These are phyloP conservation scores for Penicillium steckii DNA, from an alignment of 495 filamentous ascomycete species.

Conservation along the genomic window DNA sequence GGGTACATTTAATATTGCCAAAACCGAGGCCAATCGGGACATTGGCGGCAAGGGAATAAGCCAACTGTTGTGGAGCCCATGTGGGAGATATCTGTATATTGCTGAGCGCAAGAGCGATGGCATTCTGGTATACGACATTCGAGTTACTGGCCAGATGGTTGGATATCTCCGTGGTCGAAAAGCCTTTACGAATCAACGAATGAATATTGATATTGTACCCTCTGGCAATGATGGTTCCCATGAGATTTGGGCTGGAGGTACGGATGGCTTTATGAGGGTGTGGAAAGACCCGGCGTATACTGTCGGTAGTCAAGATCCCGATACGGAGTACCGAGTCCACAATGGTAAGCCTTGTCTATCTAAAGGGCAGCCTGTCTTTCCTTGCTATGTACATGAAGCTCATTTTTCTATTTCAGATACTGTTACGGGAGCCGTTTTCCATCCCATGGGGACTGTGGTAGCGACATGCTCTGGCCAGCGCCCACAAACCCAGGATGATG, in stretches of 20 bases:
- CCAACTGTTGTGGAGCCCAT: slow-evolving; percentile 76
- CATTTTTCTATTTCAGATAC: slow-evolving; percentile 43
- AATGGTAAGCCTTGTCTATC: slow-evolving; percentile 35
- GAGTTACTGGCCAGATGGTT: slow-evolving; percentile 66
- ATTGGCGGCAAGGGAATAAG: slow-evolving; percentile 69
- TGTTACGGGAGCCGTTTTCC: slow-evolving; percentile 63
- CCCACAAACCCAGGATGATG: slow-evolving; percentile 14
- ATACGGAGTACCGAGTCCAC: slow-evolving; percentile 61
- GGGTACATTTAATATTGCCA: slow-evolving; percentile 59
- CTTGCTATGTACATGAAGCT: slow-evolving; percentile 4
- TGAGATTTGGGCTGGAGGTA: slow-evolving; percentile 83
- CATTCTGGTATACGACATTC: slow-evolving; percentile 79
- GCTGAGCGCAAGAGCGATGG: slow-evolving; percentile 78
- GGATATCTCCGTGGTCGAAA: slow-evolving; percentile 68
- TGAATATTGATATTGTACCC: slow-evolving; percentile 67
- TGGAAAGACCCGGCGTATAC: slow-evolving; percentile 65
- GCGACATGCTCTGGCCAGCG: slow-evolving; percentile 74
- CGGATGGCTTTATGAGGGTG: slow-evolving; percentile 71
- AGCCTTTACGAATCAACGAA: slow-evolving; percentile 71
- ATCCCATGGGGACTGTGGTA: slow-evolving; percentile 63
- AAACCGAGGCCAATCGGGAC: slow-evolving; percentile 35
- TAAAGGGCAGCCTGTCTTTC: background rate
- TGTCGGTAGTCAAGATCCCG: slow-evolving; percentile 52
- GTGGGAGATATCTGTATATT: slow-evolving; percentile 83
- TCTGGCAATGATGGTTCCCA: slow-evolving; percentile 49